These are phyloP conservation scores for Psilocybe cyanescens DNA, from an alignment of 768 basidiomycete species.

Conservation along the genomic window DNA sequence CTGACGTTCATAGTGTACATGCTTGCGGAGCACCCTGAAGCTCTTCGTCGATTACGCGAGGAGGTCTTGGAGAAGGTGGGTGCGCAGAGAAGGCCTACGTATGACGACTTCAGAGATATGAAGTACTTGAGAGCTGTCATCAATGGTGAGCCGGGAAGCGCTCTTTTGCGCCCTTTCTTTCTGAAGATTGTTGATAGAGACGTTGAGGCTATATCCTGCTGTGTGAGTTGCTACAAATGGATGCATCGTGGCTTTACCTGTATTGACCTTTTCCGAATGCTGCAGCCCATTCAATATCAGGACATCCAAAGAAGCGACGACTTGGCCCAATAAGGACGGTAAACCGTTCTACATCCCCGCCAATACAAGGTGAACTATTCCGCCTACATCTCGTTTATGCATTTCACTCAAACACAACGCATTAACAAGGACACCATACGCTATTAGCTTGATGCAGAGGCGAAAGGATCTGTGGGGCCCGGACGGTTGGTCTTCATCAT, in stretches of 20 bases:
- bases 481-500: slow-evolving; percentile 41
- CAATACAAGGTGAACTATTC: slow-evolving; percentile 41
- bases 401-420: slow-evolving; percentile 32
- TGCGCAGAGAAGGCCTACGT: slow-evolving; percentile 37
- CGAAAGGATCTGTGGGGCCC: slow-evolving; percentile 56
- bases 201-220: slow-evolving; percentile 42
- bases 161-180: not conserved
- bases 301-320: slow-evolving; percentile 15
- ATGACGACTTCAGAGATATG: slow-evolving; percentile 33
- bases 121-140: slow-evolving; percentile 26
- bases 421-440: slow-evolving; percentile 36
- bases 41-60: slow-evolving; percentile 38
- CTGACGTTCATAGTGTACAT: slow-evolving; percentile 50
- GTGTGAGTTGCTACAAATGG: slow-evolving; percentile 28
- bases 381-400: not conserved
- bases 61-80: slow-evolving; percentile 46
- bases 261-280: slow-evolving; percentile 26
- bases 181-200: slow-evolving; percentile 32
- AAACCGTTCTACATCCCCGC: slow-evolving; percentile 29
- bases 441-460: slow-evolving; percentile 50
- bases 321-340: slow-evolving; percentile 21
- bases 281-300: slow-evolving; percentile 15
- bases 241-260: slow-evolving; percentile 32
- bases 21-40: slow-evolving; percentile 46
- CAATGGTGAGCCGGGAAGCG: slow-evolving; percentile 27